A percentile compares a stretch with the other conserved stretches of the same genome.
These are phyloP conservation scores for Pseudognaphalium luteoalbum DNA, from an alignment of 129 eudicot species.

Conservation along the genomic window DNA sequence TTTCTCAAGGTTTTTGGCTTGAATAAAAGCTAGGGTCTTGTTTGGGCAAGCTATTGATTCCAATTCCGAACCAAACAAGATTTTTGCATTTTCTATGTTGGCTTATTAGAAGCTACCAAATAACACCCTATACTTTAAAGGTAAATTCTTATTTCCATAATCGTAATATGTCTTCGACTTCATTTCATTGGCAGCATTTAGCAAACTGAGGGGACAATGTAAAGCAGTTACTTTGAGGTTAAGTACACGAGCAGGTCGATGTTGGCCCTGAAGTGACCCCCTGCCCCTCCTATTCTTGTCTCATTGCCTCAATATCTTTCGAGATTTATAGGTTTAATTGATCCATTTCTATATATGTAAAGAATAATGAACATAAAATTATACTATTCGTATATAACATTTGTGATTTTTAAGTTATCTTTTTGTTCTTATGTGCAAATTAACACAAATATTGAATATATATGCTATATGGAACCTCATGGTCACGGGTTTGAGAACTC, in stretches of 20 bases:
- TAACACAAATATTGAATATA: too few species aligned
- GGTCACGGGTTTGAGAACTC: neutral
- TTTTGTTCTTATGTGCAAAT: too few species aligned
- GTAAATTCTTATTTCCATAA: neutral
- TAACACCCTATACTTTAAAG: too few species aligned
- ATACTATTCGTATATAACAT: conserved; percentile 25
- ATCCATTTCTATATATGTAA: conserved; percentile 8
- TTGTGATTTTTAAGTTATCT: neutral
- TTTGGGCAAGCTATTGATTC: too few species aligned
- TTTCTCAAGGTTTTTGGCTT: too few species aligned
- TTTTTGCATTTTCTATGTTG: too few species aligned
- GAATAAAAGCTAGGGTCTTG: too few species aligned
- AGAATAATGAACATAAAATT: conserved; percentile 21
- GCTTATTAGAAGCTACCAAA: too few species aligned
- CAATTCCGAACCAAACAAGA: too few species aligned
- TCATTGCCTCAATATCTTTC: neutral
- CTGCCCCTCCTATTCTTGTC: neutral
- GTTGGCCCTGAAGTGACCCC: conserved; percentile 6
- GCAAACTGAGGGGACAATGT: conserved; percentile 18
- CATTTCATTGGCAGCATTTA: conserved; percentile 16
- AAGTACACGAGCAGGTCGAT: conserved; percentile 24
- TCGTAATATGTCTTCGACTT: conserved; percentile 10
- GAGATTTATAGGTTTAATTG: conserved; percentile 7
- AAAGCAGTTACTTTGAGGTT: conserved; percentile 19
- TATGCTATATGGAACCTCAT: too few species aligned